Evolutionary conservation across 192 early-diverging fungal species (phyloP).

Genomic region (Coemansia erecta): DNA sequence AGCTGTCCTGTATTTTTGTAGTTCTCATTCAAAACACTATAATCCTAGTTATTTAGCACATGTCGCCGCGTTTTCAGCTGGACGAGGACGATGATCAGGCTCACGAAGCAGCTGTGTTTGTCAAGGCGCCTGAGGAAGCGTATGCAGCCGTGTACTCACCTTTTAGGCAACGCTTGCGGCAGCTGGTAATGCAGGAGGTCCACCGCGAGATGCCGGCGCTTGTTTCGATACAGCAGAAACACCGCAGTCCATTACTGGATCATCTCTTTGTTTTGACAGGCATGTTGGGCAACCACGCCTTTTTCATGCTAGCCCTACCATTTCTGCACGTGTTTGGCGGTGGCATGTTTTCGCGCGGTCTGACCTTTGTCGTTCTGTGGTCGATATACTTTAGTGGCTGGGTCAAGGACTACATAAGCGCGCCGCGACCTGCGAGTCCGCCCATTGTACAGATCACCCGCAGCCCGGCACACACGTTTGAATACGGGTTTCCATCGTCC

Average conservation of each 20-base stretch:
- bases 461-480: slow-evolving; percentile 64
- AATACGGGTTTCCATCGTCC: slow-evolving; percentile 92
- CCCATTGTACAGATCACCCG: slow-evolving; percentile 71
- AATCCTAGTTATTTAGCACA: background rate
- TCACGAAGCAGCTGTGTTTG: slow-evolving; percentile 16
- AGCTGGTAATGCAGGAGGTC: slow-evolving; percentile 30
- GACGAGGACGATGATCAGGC: slow-evolving; percentile 41
- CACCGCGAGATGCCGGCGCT: slow-evolving; percentile 42
- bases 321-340: slow-evolving; percentile 78
- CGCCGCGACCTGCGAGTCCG: slow-evolving; percentile 80
- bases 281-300: slow-evolving; percentile 82
- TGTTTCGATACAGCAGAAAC: slow-evolving; percentile 27
- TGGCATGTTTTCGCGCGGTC: slow-evolving; percentile 57
- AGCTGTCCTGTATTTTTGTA: too few relatives aligned
- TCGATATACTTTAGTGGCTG: slow-evolving; percentile 49
- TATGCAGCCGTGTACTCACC: slow-evolving; percentile 45
- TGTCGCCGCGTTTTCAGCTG: slow-evolving; percentile 43
- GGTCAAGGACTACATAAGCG: slow-evolving; percentile 76
- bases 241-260: slow-evolving; percentile 53
- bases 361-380: slow-evolving; percentile 49
- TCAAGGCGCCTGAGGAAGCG: slow-evolving; percentile 32
- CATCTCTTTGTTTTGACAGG: slow-evolving; percentile 66
- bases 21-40: background rate
- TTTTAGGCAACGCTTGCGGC: slow-evolving; percentile 20
- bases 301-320: slow-evolving; percentile 81